Conservation (phyloP, 106 monocot species). For the Allium fistulosum region DNA sequence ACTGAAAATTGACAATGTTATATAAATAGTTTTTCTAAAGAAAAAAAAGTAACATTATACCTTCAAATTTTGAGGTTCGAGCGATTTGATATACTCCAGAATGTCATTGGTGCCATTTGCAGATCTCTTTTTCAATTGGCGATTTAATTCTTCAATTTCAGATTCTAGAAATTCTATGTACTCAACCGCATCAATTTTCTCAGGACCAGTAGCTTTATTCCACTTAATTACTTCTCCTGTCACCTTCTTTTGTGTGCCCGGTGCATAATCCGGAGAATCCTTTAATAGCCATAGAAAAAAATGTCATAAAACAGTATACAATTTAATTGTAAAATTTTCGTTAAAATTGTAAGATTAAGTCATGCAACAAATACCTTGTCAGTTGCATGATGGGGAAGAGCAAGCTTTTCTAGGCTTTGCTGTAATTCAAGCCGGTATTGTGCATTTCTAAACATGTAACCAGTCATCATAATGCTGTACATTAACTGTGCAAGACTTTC, state of each 20-base stretch:
- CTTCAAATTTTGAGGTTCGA: conserved; percentile 96
- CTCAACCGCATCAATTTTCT: conserved; percentile 85
- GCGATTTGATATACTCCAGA: conserved; percentile 82
- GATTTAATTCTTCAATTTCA: conserved; percentile 79
- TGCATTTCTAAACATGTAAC: conserved; percentile 98
- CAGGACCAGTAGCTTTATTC: conserved; percentile 79
- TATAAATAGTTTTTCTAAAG: neutral
- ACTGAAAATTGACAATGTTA: no score
- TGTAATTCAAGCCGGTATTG: conserved; percentile 83
- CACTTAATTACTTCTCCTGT: conserved; percentile 93
- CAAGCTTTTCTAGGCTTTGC: conserved; percentile 77
- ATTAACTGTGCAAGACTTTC: conserved; percentile 97
- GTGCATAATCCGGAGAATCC: conserved; percentile 76
- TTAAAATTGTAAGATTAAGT: neutral
- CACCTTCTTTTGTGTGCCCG: conserved; percentile 92
- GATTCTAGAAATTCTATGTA: conserved; percentile 94
- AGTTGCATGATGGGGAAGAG: conserved; percentile 56
- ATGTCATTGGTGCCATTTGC: conserved; percentile 73
- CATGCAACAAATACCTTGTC: conserved; percentile 26
- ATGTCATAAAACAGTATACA: neutral
- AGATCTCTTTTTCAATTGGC: conserved; percentile 54
- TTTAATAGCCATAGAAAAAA: conserved; percentile 15
- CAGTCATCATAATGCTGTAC: conserved; percentile 99
- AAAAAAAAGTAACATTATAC: conserved; percentile 18
- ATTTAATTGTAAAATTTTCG: neutral